These are phyloP conservation scores for Colletotrichum navitas DNA, from an alignment of 2,329 filamentous ascomycete species.

Conservation along the genomic window DNA sequence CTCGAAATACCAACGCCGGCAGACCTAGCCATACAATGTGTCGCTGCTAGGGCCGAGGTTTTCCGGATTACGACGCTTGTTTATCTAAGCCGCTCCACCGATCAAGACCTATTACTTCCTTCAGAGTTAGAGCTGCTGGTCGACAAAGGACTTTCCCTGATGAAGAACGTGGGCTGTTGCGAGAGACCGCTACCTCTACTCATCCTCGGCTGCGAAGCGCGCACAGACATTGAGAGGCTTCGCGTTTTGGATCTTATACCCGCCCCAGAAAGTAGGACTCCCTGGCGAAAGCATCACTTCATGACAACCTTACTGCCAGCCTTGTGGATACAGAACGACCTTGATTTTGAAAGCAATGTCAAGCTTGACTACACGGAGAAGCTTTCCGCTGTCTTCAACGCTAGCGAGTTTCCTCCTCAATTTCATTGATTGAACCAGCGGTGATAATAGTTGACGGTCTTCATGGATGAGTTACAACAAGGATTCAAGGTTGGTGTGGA, in stretches of 20 bases:
- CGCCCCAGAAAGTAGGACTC: conserved; percentile 43
- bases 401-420: conserved; percentile 41
- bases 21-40: not conserved
- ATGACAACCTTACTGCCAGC: conserved; percentile 46
- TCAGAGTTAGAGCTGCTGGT: not conserved
- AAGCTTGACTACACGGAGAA: conserved; percentile 38
- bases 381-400: conserved; percentile 37
- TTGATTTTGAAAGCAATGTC: conserved; percentile 41
- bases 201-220: conserved; percentile 46
- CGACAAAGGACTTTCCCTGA: conserved; percentile 3
- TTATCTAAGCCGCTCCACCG: conserved; percentile 4
- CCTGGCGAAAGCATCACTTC: conserved; percentile 44
- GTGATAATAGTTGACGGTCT: accelerated
- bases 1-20: not conserved
- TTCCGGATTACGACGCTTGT: conserved; percentile 3
- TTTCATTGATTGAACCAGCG: conserved; percentile 46
- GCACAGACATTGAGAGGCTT: conserved; percentile 42
- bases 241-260: conserved; percentile 46
- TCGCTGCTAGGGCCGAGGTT: conserved; percentile 4
- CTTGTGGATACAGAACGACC: conserved; percentile 53
- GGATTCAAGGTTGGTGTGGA: not conserved
- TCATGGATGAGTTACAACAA: too few species aligned
- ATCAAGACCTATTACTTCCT: not conserved
- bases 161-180: conserved; percentile 28
- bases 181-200: conserved; percentile 45